Conservation (phyloP, 176 grass and related monocot species). For the Eragrostis nindensis region DNA sequence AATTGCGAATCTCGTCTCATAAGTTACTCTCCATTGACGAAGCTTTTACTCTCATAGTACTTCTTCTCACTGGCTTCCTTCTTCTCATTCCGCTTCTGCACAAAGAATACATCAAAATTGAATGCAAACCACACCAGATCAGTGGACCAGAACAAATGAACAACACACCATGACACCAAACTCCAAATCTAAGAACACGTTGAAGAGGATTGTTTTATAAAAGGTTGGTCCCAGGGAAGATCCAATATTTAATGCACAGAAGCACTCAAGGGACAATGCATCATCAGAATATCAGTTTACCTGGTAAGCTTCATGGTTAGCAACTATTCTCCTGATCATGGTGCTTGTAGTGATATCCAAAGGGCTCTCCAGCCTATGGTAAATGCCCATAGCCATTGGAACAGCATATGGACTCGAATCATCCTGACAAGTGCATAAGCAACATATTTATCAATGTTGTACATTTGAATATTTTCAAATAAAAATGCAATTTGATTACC, state of each 20-base stretch:
- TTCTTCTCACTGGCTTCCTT: conserved; percentile 99
- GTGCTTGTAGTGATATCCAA: conserved; percentile 93
- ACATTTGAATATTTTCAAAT: conserved; percentile 14
- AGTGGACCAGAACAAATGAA: conserved; percentile 46
- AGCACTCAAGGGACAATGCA: conserved; percentile 25
- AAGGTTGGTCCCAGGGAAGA: conserved; percentile 27
- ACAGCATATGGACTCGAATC: conserved; percentile 88
- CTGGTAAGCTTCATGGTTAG: conserved; percentile 97
- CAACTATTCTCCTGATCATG: conserved; percentile 93
- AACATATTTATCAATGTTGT: conserved; percentile 11
- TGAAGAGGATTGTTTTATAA: neutral
- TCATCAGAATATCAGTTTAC: conserved; percentile 46
- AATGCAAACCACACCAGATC: conserved; percentile 41
- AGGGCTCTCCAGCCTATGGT: conserved; percentile 69
- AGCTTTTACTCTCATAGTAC: conserved; percentile 88
- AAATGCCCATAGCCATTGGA: conserved; percentile 81
- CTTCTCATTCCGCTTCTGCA: conserved; percentile 96
- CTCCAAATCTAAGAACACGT: conserved; percentile 27
- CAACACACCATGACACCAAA: too few species aligned
- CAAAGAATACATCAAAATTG: conserved; percentile 31
- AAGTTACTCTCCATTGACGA: conserved; percentile 68
- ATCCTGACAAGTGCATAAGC: conserved; percentile 53
- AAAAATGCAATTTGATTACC: conserved; percentile 42
- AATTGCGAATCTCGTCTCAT: conserved; percentile 31
- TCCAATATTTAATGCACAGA: conserved; percentile 34